Evolutionary conservation across 2,329 filamentous ascomycete genomes (phyloP).

Genomic region (Botryotinia calthae): DNA sequence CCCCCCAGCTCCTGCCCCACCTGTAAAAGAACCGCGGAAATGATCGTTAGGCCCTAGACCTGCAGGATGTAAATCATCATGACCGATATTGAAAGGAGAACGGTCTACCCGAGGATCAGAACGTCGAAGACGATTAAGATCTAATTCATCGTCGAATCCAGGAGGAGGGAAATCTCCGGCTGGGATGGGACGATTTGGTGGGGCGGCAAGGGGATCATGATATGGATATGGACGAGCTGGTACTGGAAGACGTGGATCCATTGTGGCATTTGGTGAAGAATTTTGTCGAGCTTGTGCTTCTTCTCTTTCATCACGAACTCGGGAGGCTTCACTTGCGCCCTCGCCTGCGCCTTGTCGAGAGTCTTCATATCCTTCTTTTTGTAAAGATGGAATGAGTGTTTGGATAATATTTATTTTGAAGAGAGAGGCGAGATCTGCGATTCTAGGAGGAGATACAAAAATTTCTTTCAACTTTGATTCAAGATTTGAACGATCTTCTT

Average conservation of each 20-base stretch:
- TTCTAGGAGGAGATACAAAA: slow-evolving; percentile 70
- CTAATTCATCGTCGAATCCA: slow-evolving; percentile 89
- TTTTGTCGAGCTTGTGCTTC: slow-evolving; percentile 45
- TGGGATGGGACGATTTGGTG: slow-evolving; percentile 62
- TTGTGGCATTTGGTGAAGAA: slow-evolving; percentile 40
- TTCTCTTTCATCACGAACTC: slow-evolving; percentile 44
- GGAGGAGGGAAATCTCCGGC: slow-evolving; percentile 77
- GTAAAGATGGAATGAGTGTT: slow-evolving; percentile 72
- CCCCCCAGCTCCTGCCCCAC: slow-evolving; percentile 54
- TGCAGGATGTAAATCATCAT: slow-evolving; percentile 83
- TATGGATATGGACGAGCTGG: slow-evolving; percentile 68
- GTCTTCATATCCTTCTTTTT: slow-evolving; percentile 72
- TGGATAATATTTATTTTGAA: slow-evolving; percentile 81
- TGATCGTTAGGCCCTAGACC: slow-evolving; percentile 85
- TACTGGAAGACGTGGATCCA: slow-evolving; percentile 46
- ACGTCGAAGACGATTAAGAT: slow-evolving; percentile 68
- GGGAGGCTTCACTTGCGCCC: slow-evolving; percentile 39
- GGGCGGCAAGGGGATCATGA: slow-evolving; percentile 61
- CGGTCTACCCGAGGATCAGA: slow-evolving; percentile 39
- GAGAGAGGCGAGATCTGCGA: slow-evolving; percentile 65
- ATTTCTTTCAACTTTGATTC: slow-evolving; percentile 52
- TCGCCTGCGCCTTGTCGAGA: slow-evolving; percentile 32
- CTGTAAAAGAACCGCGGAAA: slow-evolving; percentile 63
- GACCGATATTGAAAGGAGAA: slow-evolving; percentile 69
- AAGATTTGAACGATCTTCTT: slow-evolving; percentile 53